These are phyloP conservation scores for Orbilia blumenaviensis DNA, from an alignment of 2,329 filamentous ascomycete genomes.

Conservation along the genomic window DNA sequence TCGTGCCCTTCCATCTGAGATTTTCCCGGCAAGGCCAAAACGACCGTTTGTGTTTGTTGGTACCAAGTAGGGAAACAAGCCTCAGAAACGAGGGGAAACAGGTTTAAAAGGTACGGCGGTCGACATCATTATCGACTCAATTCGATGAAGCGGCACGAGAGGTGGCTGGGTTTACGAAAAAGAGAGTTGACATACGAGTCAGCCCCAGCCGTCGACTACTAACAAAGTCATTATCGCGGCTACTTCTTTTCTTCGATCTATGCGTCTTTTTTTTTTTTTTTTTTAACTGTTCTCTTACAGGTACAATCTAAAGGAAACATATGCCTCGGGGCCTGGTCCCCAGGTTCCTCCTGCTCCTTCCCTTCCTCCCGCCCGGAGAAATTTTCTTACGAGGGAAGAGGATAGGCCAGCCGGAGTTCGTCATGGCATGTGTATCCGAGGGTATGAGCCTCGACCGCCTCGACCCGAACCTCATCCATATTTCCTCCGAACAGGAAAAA, in stretches of 20 bases:
- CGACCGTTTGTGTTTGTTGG: slow-evolving; percentile 21
- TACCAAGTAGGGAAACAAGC: too few species aligned
- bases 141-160: slow-evolving; percentile 21
- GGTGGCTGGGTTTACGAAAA: slow-evolving; percentile 33
- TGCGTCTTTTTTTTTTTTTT: slow-evolving; percentile 39
- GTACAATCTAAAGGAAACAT: slow-evolving; percentile 20
- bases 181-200: slow-evolving; percentile 17
- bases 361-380: slow-evolving; percentile 48
- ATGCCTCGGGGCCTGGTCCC: slow-evolving; percentile 6
- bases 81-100: slow-evolving; percentile 17
- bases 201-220: neutral
- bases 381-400: slow-evolving; percentile 32
- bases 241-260: slow-evolving; percentile 10
- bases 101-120: slow-evolving; percentile 7
- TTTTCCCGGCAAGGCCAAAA: slow-evolving; percentile 50
- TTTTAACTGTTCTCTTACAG: too few species aligned
- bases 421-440: too few species aligned
- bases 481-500: neutral
- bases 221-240: slow-evolving; percentile 28
- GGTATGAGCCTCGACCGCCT: slow-evolving; percentile 33
- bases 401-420: slow-evolving; percentile 28
- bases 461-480: neutral
- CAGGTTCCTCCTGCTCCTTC: slow-evolving; percentile 5
- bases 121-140: slow-evolving; percentile 6
- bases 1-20: slow-evolving; percentile 20